Base-by-base conservation (phyloP, 306 rosid species). In the Geum urbanum region DNA sequence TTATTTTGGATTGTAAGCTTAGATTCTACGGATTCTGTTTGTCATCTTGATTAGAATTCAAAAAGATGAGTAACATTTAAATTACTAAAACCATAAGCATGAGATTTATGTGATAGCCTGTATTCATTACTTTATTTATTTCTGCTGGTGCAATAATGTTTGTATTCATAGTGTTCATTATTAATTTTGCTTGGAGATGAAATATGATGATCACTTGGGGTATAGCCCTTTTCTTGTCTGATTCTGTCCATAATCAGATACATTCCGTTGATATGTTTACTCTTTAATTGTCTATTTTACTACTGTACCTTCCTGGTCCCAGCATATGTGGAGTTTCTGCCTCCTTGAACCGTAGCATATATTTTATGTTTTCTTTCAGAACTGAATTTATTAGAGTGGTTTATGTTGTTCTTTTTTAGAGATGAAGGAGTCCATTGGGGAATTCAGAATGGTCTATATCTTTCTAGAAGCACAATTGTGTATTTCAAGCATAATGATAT, bases 341-440 rank as follows among this genome's bases (percentile, higher is more conserved):
- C 57, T 52, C 68, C 51, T 49, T 35, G 71, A 54, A 64, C 3
- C 49, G 20, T 53, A 53, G 41, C 44, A 0, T 44, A 32, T 18
- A 24, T 44, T 44, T 68, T 27, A 24, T 18, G 58, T 71, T 57
- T 66, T 1, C 27, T 32, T 32, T 32, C 37, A 44, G 48, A 35
- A 56, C 32, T 47, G 67, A 61, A 51, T 47, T 74, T 74, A 35
- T 39, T 43, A 50, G 66, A 68, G 44, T 12, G 60, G 9, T 57
- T 59, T 32, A 43, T 58, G 16, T 73, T 51, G 67, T 71, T 22
- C 66, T 24, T 57, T 87, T 74, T 59, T 82, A 95, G 97, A 72
- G 99, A 95, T 40, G 99, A 95, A 76, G 99, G 97, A 69, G 99
- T 91, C 56, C 99, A 95, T 74, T 95, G 99, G 99, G 97, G 97